These are phyloP conservation scores for Mycena galopus DNA, from an alignment of 768 basidiomycete genomes.

Conservation along the genomic window DNA sequence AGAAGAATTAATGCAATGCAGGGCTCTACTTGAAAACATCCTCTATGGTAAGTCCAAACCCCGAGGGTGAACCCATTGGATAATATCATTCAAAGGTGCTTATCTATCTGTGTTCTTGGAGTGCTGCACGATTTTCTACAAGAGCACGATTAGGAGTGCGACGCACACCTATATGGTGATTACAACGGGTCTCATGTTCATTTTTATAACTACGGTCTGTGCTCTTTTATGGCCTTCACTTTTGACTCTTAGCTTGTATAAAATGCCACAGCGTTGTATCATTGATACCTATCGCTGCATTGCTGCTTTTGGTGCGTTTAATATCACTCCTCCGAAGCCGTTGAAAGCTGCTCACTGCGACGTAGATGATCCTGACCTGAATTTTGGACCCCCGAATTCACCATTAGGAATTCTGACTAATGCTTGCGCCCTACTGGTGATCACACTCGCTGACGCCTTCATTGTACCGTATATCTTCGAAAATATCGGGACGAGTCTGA, in stretches of 20 bases:
- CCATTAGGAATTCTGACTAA: not conserved
- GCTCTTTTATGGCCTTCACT: not conserved
- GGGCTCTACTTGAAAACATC: not conserved
- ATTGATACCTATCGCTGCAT: not conserved
- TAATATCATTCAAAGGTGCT: not conserved
- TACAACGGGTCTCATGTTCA: not conserved
- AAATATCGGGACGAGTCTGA: not conserved
- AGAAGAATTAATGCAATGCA: not conserved
- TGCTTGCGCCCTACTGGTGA: not conserved
- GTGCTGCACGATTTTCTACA: not conserved
- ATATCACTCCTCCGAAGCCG: not conserved
- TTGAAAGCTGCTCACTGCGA: not conserved
- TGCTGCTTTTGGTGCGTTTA: not conserved
- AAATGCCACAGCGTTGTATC: conserved; percentile 1
- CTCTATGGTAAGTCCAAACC: not conserved
- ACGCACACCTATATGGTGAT: not conserved
- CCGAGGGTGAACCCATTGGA: not conserved
- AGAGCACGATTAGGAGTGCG: not conserved
- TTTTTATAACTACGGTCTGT: not conserved
- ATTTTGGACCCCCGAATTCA: conserved; percentile 1
- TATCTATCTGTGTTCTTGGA: not conserved
- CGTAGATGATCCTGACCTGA: not conserved
- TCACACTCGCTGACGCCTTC: not conserved
- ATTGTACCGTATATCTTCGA: conserved; percentile 1
- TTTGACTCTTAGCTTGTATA: not conserved